Evolutionary conservation across 345 rosid species (phyloP).

Genomic region (Ceriops tagal): DNA sequence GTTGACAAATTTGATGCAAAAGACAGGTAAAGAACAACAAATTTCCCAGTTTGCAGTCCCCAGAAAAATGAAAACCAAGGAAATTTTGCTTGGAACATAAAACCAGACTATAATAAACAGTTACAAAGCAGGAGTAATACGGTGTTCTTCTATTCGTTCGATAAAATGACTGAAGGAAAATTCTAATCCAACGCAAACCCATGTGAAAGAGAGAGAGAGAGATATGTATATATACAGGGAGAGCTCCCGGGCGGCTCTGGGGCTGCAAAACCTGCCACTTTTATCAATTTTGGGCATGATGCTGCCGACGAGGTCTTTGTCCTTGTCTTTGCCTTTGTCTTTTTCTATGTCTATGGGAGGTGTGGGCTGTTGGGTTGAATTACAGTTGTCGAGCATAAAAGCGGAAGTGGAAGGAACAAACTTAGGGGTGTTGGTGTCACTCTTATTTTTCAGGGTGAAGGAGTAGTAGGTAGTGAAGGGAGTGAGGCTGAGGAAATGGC

Average conservation of each 20-base stretch:
- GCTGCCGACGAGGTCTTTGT: not conserved
- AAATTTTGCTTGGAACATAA: not conserved
- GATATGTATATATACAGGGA: conserved; percentile 53
- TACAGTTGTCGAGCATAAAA: conserved; percentile 39
- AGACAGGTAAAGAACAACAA: too few relatives aligned
- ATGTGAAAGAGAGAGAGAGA: not conserved
- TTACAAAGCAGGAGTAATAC: not conserved
- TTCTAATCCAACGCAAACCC: too few relatives aligned
- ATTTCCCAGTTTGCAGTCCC: too few relatives aligned
- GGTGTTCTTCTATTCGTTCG: not conserved
- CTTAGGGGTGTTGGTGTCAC: not conserved
- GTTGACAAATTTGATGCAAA: too few relatives aligned
- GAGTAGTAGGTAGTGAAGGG: not conserved
- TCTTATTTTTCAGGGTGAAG: not conserved
- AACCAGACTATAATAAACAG: too few relatives aligned
- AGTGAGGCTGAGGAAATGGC: not conserved
- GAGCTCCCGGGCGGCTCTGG: conserved; percentile 97
- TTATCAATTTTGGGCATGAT: conserved; percentile 76
- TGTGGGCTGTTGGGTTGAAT: too few relatives aligned
- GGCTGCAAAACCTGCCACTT: conserved; percentile 92
- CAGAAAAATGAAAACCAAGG: too few relatives aligned
- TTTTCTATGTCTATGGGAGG: conserved; percentile 19
- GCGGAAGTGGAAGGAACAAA: conserved; percentile 32
- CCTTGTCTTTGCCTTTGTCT: conserved; percentile 11
- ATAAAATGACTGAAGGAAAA: conserved; percentile 1